Percentiles rank a stretch among this genome's conserved stretches.
Evolutionary conservation across 768 basidiomycete genomes (phyloP).

Genomic region (Tephrocybe rancida): DNA sequence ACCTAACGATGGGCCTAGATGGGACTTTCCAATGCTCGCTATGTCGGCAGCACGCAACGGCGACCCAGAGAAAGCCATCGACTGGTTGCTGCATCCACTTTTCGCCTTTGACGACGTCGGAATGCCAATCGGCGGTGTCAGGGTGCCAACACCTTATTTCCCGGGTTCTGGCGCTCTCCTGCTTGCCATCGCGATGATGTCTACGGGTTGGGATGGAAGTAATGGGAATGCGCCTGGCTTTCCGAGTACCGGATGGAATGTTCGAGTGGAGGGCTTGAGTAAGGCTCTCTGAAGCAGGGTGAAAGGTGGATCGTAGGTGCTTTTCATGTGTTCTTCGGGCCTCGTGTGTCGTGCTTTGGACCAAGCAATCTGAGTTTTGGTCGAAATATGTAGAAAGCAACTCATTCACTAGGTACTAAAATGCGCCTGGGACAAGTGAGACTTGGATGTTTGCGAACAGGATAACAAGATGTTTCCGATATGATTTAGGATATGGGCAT

Average conservation of each 20-base stretch:
- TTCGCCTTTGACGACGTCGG: constrained; percentile 63
- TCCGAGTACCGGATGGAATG: constrained; percentile 29
- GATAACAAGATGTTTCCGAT: no score
- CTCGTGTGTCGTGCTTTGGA: no score
- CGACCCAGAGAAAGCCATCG: constrained; percentile 48
- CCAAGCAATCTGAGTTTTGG: no score
- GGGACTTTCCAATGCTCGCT: constrained; percentile 67
- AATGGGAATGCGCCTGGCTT: constrained; percentile 27
- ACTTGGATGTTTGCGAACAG: no score
- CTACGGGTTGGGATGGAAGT: constrained; percentile 54
- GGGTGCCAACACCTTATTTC: constrained; percentile 61
- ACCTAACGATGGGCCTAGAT: constrained; percentile 26
- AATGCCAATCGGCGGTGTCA: constrained; percentile 58
- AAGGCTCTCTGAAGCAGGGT: constrained; percentile 14
- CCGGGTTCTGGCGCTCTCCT: constrained; percentile 57
- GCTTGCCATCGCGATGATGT: constrained; percentile 59
- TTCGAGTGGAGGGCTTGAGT: constrained; percentile 22
- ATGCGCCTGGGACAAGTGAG: no score
- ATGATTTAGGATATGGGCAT: no score
- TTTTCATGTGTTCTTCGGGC: no score
- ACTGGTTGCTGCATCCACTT: constrained; percentile 55
- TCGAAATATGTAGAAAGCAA: no score
- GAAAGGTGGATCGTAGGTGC: no score
- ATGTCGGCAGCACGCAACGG: constrained; percentile 62
- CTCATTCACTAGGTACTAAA: no score